Base-by-base conservation (phyloP, 305 asterid species). In the Rubia balearica region DNA sequence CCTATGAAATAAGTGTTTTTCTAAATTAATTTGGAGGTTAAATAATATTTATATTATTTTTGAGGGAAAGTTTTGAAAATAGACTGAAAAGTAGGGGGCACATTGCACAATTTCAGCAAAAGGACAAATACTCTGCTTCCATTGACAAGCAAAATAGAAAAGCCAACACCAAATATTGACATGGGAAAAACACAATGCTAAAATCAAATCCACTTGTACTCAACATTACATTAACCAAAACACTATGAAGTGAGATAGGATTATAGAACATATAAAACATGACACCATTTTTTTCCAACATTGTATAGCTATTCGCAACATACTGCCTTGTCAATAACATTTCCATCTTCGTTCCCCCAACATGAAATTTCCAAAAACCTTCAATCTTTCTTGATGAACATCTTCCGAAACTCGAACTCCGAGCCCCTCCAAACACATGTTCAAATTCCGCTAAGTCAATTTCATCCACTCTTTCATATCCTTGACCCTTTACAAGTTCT, bases 181-280 rank as follows among this genome's bases (percentile, higher is more conserved):
- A 41, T 13, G 69, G 53, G 48, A 72, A 62, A 5, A 73, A n/a
- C 0, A 19, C 53, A 4, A 43, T 4, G 27, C 48, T 5, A n/a
- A 61, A 19, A 16, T 14, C 65, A 22, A 12, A 49, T 56, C 67
- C 68, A 14, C 48, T 5, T 24, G 5, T 16, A 17, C 17, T 64
- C 30, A 56, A 10, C 65, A 73, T 8, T 56, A 73, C 30, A 51
- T 9, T n/a, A 19, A 61, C 61, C 49, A 73, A 68, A 6, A 62
- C 67, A 19, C 68, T 55, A 2, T 45, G 67, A 30, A 68, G 38
- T 10, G 57, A 68, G 17, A 62, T 43, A 5, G 64, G 74, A 11
- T 72, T 70, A 63, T 73, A 69, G 30, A 77, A 77, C 77, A 77
- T 65, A 36, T 73, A 71, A 21, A 61, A 49, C 68, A 77, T 77